These are phyloP conservation scores for Setaria italica DNA, from an alignment of 202 grass and related monocot genomes.

Conservation along the genomic window DNA sequence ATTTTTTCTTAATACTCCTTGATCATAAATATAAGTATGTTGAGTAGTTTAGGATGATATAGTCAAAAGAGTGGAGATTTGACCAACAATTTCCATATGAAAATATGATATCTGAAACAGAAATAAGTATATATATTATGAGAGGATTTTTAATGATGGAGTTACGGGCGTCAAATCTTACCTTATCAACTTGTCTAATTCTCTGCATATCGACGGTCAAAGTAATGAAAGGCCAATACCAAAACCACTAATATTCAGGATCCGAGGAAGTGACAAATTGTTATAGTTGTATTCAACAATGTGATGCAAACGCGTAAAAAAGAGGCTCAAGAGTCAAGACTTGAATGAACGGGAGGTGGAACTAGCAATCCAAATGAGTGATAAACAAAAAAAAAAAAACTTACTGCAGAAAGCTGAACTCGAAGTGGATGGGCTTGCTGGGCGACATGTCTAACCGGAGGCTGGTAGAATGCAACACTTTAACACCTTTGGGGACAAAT, in stretches of 20 bases:
- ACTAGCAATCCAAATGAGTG: no score
- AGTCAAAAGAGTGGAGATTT: neutral
- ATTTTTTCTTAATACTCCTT: neutral
- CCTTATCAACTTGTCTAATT: no score
- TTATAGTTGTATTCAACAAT: neutral
- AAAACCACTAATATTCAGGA: no score
- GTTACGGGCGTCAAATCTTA: no score
- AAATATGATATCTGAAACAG: neutral
- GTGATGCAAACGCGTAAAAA: neutral
- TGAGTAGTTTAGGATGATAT: neutral
- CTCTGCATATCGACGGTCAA: no score
- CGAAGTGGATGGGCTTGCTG: neutral
- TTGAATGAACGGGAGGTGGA: neutral
- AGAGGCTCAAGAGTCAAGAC: neutral
- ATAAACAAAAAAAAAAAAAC: neutral
- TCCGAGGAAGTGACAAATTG: neutral
- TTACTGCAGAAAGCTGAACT: slow-evolving; percentile 34
- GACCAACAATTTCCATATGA: neutral
- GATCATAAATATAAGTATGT: neutral
- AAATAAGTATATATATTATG: no score
- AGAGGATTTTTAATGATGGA: no score
- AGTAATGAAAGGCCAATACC: no score
- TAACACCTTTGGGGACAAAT: neutral
- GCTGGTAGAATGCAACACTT: slow-evolving; percentile 23
- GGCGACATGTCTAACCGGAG: neutral